Conservation (phyloP, 2,329 filamentous ascomycete genomes). For the Aspergillus fijiensis region DNA sequence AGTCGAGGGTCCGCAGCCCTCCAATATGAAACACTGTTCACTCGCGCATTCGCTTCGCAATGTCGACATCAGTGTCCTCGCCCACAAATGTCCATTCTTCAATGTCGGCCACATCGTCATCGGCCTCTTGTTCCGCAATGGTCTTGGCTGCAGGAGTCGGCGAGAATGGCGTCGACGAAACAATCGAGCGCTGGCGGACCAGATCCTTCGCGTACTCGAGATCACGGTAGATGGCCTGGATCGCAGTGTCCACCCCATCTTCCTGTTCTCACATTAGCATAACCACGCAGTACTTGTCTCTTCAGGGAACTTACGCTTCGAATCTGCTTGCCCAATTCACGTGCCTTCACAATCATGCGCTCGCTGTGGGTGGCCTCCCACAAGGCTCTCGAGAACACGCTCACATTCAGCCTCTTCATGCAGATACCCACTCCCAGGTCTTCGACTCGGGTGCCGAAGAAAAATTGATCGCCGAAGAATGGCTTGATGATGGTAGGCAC, state of each 20-base stretch:
- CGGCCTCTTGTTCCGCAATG: slow-evolving; percentile 39
- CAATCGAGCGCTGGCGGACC: slow-evolving; percentile 61
- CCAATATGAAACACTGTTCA: slow-evolving; percentile 28
- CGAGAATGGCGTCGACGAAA: slow-evolving; percentile 37
- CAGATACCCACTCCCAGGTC: slow-evolving; percentile 90
- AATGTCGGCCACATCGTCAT: slow-evolving; percentile 61
- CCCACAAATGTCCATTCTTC: slow-evolving; percentile 93
- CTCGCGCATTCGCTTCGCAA: slow-evolving; percentile 36
- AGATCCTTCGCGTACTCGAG: slow-evolving; percentile 87
- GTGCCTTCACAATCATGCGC: slow-evolving; percentile 86
- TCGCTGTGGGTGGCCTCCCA: slow-evolving; percentile 91
- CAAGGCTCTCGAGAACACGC: slow-evolving; percentile 76
- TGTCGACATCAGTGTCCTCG: slow-evolving; percentile 53
- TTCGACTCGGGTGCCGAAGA: slow-evolving; percentile 86
- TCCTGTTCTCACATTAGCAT: slow-evolving; percentile 58
- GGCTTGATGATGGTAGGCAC: slow-evolving; percentile 93
- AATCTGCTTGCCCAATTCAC: slow-evolving; percentile 79
- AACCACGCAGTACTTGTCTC: neutral
- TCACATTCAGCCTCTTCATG: slow-evolving; percentile 85
- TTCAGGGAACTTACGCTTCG: slow-evolving; percentile 63
- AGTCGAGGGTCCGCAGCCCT: slow-evolving; percentile 11
- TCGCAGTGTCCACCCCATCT: slow-evolving; percentile 83
- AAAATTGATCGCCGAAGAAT: slow-evolving; percentile 98
- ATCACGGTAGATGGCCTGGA: slow-evolving; percentile 91
- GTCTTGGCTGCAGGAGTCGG: slow-evolving; percentile 36